Base-by-base conservation (phyloP, 73 alveolate species). In the Paramecium tetraurelia region DNA sequence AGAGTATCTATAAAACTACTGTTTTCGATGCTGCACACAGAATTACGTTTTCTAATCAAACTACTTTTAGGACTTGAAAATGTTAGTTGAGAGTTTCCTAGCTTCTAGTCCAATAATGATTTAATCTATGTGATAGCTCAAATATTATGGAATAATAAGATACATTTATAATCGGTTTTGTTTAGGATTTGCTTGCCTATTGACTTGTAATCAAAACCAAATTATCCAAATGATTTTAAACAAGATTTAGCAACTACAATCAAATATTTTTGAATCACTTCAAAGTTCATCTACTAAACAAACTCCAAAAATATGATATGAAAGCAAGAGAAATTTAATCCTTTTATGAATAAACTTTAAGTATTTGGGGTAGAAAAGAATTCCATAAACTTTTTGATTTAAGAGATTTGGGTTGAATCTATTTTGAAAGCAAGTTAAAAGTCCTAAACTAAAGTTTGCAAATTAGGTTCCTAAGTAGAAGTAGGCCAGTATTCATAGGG, bases 401-500 rank as follows among this genome's bases (percentile, higher is more conserved):
- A 59, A 59, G 59, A 20, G 9, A 71, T 33, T 71, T 71, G 27
- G 9, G 58, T 71, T 10, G 86, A 16, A 36, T 71, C 86, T 33
- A 71, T 71, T 36, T 71, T 71, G 20, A 71, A 71, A 5, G 86
- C 86, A 12, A 35, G 6, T 40, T 71, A 36, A 33, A 33, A 71
- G 35, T 36, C 58, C 8, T 29, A 71, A 10, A 35, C 31, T 33
- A 33, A 71, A 14, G n/a, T 71, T 33, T 71, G 16, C 16, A 71
- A 33, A 71, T 71, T 71, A 7, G 50, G 59, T 33, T 71, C 86
- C 14, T 71, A 71, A 33, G 59, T 36, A 12, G 50, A 33, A 33
- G n/a, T 71, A 33, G 85, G 63, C 50, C 58, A 36, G 35, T 71
- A 71, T 71, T 71, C 86, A 33, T 29, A 33, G 12, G 86, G 86